Base-by-base conservation (phyloP, 177 flowering plant species). In the Vitis hybrid region DNA sequence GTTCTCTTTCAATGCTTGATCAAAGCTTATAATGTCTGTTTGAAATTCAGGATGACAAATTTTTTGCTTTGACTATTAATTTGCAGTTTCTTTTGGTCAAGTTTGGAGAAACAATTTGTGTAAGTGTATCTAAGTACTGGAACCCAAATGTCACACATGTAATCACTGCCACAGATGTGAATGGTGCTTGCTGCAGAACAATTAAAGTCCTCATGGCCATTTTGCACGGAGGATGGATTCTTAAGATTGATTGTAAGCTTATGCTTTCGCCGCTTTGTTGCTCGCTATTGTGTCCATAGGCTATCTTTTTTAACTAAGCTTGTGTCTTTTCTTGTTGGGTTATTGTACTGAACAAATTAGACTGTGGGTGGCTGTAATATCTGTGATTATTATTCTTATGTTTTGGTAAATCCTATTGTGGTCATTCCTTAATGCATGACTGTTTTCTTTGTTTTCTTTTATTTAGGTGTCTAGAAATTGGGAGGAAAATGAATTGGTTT, bases 201-300 rank as follows among this genome's bases (percentile, higher is more conserved):
- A 19, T 82, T 51, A 89, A 87, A 75, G 79, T 83, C 50, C 84
- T 89, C 68, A 86, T 87, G 91, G 93, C 83, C 45, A 86, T 87
- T 67, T 75, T 85, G 75, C 60, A 75, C 69, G 90, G 90, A 39
- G 77, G 49, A 70, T 87, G 90, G 90, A 68, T 85, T 64, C 75
- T 87, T 19, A 80, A 77, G 13, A 79, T 73, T 66, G 84, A 83
- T 10, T 87, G 90, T 87, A 76, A 85, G 88, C 59, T 55, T 51
- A 3, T 39, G 6, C 16, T 20, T 22, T 26, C 13, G 33, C 29
- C 6, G 12, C 22, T 49, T 1, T 71, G 53, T 58, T 33, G 22
- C n/a, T 2, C 14, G 1, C 45, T 10, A 49, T 49, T 15, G 13
- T 5, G 14, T 51, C 6, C 15, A 16, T 57, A 10, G 10, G 13